Conservation (phyloP, 2,329 filamentous ascomycete genomes). For the Verticillium isaacii region DNA sequence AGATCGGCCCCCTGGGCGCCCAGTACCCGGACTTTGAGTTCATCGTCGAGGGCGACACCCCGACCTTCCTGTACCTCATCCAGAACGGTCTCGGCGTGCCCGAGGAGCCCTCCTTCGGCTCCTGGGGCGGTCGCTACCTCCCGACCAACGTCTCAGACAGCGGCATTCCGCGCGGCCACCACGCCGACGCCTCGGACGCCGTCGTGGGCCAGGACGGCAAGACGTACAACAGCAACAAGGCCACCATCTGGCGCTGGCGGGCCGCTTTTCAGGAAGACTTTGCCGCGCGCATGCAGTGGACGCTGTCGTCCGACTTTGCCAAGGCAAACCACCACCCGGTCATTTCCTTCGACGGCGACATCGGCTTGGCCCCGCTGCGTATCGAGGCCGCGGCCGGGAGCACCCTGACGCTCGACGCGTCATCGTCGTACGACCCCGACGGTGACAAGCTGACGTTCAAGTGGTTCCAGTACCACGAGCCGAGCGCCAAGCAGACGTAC, state of each 20-base stretch:
- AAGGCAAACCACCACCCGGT: slow-evolving; percentile 43
- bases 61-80: slow-evolving; percentile 43
- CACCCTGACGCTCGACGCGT: slow-evolving; percentile 37
- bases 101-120: slow-evolving; percentile 40
- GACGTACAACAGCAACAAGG: slow-evolving; percentile 21
- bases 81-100: slow-evolving; percentile 41
- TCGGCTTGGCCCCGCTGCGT: slow-evolving; percentile 28
- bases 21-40: slow-evolving; percentile 42
- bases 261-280: slow-evolving; percentile 35
- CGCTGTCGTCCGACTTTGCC: slow-evolving; percentile 16
- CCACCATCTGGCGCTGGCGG: slow-evolving; percentile 37
- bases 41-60: slow-evolving; percentile 50
- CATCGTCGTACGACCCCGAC: slow-evolving; percentile 41
- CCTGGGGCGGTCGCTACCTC: slow-evolving; percentile 44
- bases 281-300: slow-evolving; percentile 35
- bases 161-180: slow-evolving; percentile 15
- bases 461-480: slow-evolving; percentile 44
- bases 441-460: slow-evolving; percentile 35
- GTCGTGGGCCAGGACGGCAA: slow-evolving; percentile 21
- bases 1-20: slow-evolving; percentile 38
- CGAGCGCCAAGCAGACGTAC: slow-evolving; percentile 32
- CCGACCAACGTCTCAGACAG: slow-evolving; percentile 22
- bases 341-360: slow-evolving; percentile 33
- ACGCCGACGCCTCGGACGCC: slow-evolving; percentile 22
- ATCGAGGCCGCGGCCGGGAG: slow-evolving; percentile 34